Conservation (phyloP, 1,284 basidiomycete species). For the Cutaneotrichosporon cavernicola region DNA sequence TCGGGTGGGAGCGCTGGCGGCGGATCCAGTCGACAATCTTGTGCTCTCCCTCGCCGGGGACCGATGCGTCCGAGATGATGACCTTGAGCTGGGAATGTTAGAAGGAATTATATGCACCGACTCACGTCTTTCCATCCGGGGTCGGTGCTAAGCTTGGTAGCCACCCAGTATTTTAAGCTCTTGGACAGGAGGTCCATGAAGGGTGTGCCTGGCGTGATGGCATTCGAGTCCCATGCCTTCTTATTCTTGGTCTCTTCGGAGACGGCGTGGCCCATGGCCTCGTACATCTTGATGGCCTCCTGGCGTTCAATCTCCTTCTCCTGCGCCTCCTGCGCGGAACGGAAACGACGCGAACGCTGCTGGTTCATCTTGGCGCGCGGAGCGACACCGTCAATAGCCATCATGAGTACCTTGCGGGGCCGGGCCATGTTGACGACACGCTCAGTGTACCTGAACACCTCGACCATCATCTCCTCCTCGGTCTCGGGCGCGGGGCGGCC, state of each 20-base stretch:
- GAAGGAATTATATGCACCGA: slow-evolving; percentile 16
- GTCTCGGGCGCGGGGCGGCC: slow-evolving; percentile 93
- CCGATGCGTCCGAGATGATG: slow-evolving; percentile 93
- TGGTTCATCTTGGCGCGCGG: slow-evolving; percentile 99
- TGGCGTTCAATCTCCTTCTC: slow-evolving; percentile 85
- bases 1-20: slow-evolving; percentile 78
- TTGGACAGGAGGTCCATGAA: slow-evolving; percentile 93
- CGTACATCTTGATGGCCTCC: slow-evolving; percentile 79
- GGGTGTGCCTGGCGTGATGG: slow-evolving; percentile 94
- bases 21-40: slow-evolving; percentile 99
- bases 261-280: slow-evolving; percentile 89
- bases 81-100: slow-evolving; percentile 69
- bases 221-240: slow-evolving; percentile 95
- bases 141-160: slow-evolving; percentile 90
- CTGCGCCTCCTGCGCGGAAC: slow-evolving; percentile 89
- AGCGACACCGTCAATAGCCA: slow-evolving; percentile 98
- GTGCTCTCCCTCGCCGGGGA: slow-evolving; percentile 98
- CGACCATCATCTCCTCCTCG: slow-evolving; percentile 99
- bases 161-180: slow-evolving; percentile 94
- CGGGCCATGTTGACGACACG: slow-evolving; percentile 96
- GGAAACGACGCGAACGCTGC: slow-evolving; percentile 92
- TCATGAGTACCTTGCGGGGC: slow-evolving; percentile 91
- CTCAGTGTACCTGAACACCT: slow-evolving; percentile 96
- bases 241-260: slow-evolving; percentile 81
- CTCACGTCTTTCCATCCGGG: slow-evolving; percentile 89